Conservation (phyloP, 2,329 filamentous ascomycete species). For the Epichloe typhina region DNA sequence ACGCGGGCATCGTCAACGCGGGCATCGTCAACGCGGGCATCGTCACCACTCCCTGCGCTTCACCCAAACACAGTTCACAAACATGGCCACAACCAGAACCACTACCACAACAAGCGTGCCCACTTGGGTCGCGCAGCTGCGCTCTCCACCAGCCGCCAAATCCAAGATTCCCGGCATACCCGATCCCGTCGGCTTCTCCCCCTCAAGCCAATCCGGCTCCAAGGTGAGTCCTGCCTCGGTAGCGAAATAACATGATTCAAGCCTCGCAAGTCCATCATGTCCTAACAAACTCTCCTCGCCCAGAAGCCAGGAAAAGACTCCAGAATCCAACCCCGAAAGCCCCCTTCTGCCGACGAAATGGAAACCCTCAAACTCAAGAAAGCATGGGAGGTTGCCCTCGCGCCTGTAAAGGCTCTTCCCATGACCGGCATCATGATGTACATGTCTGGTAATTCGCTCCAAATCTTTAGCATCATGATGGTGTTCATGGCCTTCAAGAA, state of each 20-base stretch:
- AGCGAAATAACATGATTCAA: not conserved
- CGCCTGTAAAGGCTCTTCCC: conserved; percentile 82
- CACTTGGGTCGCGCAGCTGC: conserved; percentile 73
- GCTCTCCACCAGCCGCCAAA: conserved; percentile 52
- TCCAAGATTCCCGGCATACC: conserved; percentile 55
- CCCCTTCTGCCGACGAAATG: conserved; percentile 71
- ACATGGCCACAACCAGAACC: conserved; percentile 19
- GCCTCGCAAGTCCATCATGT: not conserved
- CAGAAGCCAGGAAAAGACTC: conserved; percentile 39
- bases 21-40: not conserved
- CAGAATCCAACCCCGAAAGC: conserved; percentile 42
- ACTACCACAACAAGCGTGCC: conserved; percentile 35
- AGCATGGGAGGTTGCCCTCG: conserved; percentile 93
- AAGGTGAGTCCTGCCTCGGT: conserved; percentile 33
- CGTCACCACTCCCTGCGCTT: not conserved
- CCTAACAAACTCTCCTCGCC: conserved; percentile 1
- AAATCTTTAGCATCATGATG: conserved; percentile 99
- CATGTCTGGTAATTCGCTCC: conserved; percentile 96
- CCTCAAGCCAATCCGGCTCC: conserved; percentile 38
- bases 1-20: not conserved
- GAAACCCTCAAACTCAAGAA: conserved; percentile 96
- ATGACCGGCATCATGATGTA: conserved; percentile 99
- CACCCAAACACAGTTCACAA: not conserved
- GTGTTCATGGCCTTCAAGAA: conserved; percentile 98
- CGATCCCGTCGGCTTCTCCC: conserved; percentile 77